phyloP scores from a whole-genome alignment of 2,329 filamentous ascomycete genomes.

The Nemania sp. region DNA sequence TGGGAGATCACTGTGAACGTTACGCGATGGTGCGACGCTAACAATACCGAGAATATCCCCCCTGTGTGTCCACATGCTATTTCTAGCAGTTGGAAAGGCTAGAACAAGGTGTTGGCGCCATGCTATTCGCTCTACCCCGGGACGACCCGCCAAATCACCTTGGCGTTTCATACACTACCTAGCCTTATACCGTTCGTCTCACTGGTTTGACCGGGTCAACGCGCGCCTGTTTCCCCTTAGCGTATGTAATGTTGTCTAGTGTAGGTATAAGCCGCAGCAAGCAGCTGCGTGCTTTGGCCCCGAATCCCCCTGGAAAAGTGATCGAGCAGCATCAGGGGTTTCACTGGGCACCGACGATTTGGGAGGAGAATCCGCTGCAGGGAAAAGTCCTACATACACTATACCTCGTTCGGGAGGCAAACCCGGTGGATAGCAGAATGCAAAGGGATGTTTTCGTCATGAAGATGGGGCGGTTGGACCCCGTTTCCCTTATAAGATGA shows the following conservation, averaged over 20 bases:
- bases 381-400: constrained; percentile 12
- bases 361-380: constrained; percentile 9
- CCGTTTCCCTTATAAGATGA: constrained; percentile 29
- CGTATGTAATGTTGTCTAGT: background rate
- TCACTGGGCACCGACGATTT: constrained; percentile 6
- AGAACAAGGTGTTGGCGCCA: constrained; percentile 20
- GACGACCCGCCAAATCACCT: constrained; percentile 22
- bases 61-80: constrained; percentile 29
- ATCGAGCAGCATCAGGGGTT: constrained; percentile 30
- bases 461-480: constrained; percentile 23
- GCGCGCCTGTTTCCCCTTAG: constrained; percentile 1
- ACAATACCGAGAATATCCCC: constrained; percentile 11
- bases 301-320: constrained; percentile 21
- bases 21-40: constrained; percentile 22
- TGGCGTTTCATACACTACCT: constrained; percentile 32
- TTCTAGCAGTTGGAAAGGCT: constrained; percentile 25
- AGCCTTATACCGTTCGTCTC: constrained; percentile 8
- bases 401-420: constrained; percentile 9
- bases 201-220: constrained; percentile 12
- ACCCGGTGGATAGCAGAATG: constrained; percentile 16
- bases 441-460: constrained; percentile 21
- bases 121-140: constrained; percentile 32
- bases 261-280: background rate
- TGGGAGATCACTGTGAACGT: background rate
- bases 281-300: constrained; percentile 15